Percentiles rank a stretch among this genome's conserved stretches.
phyloP scores from a whole-genome alignment of 441 rosid species.

The Gossypium aridum region DNA sequence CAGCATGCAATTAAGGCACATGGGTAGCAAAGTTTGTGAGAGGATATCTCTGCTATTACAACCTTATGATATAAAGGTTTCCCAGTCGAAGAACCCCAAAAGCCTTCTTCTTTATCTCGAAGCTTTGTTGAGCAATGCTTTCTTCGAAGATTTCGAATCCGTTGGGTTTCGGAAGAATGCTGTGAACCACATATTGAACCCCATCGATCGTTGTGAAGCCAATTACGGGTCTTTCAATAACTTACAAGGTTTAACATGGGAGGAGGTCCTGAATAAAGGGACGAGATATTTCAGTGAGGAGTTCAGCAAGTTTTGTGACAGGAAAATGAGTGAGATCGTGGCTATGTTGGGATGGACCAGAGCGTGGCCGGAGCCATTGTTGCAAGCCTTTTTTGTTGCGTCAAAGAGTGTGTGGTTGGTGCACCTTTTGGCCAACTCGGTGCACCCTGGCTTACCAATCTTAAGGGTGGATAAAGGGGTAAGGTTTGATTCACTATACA shows the following conservation, averaged over 20 bases:
- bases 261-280: conserved; percentile 80
- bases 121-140: conserved; percentile 64
- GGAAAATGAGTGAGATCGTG: conserved; percentile 96
- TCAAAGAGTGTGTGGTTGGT: conserved; percentile 85
- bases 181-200: conserved; percentile 56
- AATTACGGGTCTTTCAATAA: conserved; percentile 55
- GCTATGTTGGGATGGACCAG: conserved; percentile 82
- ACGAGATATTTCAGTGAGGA: conserved; percentile 92
- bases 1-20: conserved; percentile 56
- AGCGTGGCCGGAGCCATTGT: conserved; percentile 87
- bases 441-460: conserved; percentile 68
- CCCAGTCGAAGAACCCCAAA: conserved; percentile 60
- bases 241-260: conserved; percentile 76
- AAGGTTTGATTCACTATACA: conserved; percentile 64
- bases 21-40: conserved; percentile 66
- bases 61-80: conserved; percentile 64
- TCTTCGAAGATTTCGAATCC: conserved; percentile 86
- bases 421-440: conserved; percentile 84
- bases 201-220: conserved; percentile 65
- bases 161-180: conserved; percentile 59
- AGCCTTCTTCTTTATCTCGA: conserved; percentile 60
- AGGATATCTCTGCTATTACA: conserved; percentile 60
- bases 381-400: conserved; percentile 81
- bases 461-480: conserved; percentile 62
- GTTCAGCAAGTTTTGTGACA: conserved; percentile 84